Base-by-base conservation (phyloP, 2,329 filamentous ascomycete species). In the Diaporthe sp. region DNA sequence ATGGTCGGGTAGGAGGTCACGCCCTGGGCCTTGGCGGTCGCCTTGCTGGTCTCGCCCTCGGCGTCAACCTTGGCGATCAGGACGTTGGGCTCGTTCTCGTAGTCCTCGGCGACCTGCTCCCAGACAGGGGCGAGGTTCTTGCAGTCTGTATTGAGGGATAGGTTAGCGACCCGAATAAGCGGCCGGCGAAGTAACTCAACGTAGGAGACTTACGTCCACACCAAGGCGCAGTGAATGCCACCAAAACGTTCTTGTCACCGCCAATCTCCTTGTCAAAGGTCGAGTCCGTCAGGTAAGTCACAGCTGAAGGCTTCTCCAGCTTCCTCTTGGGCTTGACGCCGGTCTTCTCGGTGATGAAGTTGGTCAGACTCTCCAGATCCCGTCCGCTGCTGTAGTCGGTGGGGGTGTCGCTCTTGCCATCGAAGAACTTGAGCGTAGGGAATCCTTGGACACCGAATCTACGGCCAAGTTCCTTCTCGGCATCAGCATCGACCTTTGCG, bases 151-250 rank as follows among this genome's bases (percentile, higher is more conserved):
- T 37, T 19, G 5, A 8, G 10, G 25, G 22, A 8, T 3, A 31
- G 25, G 76, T 78, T 75, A 79, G 77, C 71, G 42, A 55, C n/a
- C 46, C 55, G 58, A n/a, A 55, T 19, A 51, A 31, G 1, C 28
- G 25, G 6, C 13, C 6, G 13, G 22, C 3, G 28, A 2, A 22
- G 17, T 31, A 22, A 6, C 17, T 2, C 31, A 28, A 34, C 13
- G 39, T 49, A 15, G 44, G 28, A 55, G 71, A 94, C 95, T 86
- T 91, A 98, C 97, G 96, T 85, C 96, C 96, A 86, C 97, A 99
- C 97, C 96, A 98, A 72, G 97, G 96, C 72, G 97, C 96, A 80
- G 97, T 99, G 86, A 99, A 99, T 61, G 97, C 96, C 83, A 99
- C 96, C 73, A 99, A 86, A 28, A 98, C 95, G 85, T 97, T 90